Percentiles rank a stretch among this genome's conserved stretches.
These are phyloP conservation scores for Cicer arietinum DNA, from an alignment of 306 rosid genomes.

Conservation along the genomic window DNA sequence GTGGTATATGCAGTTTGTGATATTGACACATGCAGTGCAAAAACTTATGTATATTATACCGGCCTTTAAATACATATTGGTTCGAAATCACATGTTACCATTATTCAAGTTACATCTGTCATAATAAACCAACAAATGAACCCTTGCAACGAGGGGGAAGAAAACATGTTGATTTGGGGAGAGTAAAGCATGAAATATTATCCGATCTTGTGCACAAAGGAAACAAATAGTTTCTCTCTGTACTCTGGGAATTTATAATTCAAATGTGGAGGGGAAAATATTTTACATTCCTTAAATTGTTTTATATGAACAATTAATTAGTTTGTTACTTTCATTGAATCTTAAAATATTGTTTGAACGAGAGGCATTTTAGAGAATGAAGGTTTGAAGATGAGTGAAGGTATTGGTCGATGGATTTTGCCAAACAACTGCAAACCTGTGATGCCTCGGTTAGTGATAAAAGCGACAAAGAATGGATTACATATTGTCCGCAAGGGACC, in stretches of 20 bases:
- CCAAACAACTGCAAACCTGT: conserved; percentile 11
- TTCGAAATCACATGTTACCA: conserved; percentile 16
- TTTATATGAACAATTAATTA: background rate
- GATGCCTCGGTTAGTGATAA: conserved; percentile 6
- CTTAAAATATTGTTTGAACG: conserved; percentile 13
- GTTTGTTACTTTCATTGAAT: conserved; percentile 2
- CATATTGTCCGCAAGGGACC: conserved; percentile 15
- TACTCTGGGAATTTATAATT: conserved; percentile 6
- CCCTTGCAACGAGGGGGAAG: conserved; percentile 28
- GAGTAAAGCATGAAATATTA: conserved; percentile 20
- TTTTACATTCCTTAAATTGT: conserved; percentile 21
- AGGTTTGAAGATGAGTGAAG: conserved; percentile 27
- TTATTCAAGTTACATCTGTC: conserved; percentile 15
- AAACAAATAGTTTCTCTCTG: conserved; percentile 26
- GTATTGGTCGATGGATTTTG: conserved; percentile 28
- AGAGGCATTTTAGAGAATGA: conserved; percentile 37
- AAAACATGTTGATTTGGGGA: conserved; percentile 29
- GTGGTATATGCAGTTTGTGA: conserved; percentile 36
- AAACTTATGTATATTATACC: conserved; percentile 2
- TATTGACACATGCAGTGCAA: background rate
- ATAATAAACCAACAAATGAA: conserved; percentile 7
- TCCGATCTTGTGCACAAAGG: conserved; percentile 1
- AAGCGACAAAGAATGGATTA: conserved; percentile 13
- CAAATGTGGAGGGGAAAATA: background rate
- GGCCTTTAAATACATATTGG: background rate